A percentile compares a stretch with the other conserved stretches of the same genome.
These are phyloP conservation scores for Eucalyptus erythrocorys DNA, from an alignment of 345 rosid genomes.

Conservation along the genomic window DNA sequence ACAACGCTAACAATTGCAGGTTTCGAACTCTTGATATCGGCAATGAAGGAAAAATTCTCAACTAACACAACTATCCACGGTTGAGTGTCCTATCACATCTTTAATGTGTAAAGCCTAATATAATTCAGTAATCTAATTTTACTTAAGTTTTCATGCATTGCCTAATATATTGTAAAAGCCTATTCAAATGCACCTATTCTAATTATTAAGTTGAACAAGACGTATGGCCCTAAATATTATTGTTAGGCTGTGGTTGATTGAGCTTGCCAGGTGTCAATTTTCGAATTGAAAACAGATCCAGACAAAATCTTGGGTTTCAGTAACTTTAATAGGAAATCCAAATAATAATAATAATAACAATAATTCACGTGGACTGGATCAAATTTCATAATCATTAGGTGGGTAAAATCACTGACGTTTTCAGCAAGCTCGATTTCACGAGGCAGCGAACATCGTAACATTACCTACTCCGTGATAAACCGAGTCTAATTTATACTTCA, in stretches of 20 bases:
- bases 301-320: neutral
- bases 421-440: neutral
- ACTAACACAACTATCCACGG: too few relatives aligned
- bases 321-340: neutral
- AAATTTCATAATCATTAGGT: neutral
- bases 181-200: neutral
- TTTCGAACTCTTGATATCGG: too few relatives aligned
- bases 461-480: neutral
- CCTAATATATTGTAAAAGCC: neutral
- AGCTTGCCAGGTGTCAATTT: neutral
- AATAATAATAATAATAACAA: neutral
- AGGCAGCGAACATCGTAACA: neutral
- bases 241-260: neutral
- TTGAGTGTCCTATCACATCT: neutral
- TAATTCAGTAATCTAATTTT: neutral
- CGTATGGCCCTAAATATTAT: neutral
- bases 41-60: too few relatives aligned
- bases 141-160: neutral
- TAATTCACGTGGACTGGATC: neutral
- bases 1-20: too few relatives aligned
- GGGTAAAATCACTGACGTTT: neutral
- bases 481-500: neutral
- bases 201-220: neutral
- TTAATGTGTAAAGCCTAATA: neutral
- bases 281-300: neutral